Evolutionary conservation across 2,329 filamentous ascomycete species (phyloP).

Genomic region (Fusarium sp.): DNA sequence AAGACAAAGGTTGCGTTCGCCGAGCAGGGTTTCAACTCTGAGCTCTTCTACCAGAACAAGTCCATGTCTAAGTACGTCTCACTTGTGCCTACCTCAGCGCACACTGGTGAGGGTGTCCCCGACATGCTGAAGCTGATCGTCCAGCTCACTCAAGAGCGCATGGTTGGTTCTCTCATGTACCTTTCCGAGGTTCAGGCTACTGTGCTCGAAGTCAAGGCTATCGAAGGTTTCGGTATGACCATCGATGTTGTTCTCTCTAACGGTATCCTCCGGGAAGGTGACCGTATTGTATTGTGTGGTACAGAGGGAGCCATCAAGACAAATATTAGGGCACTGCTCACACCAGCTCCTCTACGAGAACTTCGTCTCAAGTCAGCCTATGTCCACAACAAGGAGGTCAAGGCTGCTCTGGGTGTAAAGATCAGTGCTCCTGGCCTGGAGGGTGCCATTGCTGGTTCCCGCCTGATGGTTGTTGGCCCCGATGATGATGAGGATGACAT

Average conservation of each 20-base stretch:
- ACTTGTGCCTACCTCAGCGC: slow-evolving; percentile 95
- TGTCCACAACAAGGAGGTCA: slow-evolving; percentile 99
- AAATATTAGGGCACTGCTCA: slow-evolving; percentile 93
- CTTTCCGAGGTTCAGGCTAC: slow-evolving; percentile 97
- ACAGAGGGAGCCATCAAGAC: slow-evolving; percentile 96
- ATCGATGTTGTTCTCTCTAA: slow-evolving; percentile 98
- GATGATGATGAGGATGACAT: slow-evolving; percentile 98
- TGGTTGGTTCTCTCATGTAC: slow-evolving; percentile 98
- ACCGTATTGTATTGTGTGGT: slow-evolving; percentile 94
- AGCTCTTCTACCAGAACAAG: slow-evolving; percentile 98
- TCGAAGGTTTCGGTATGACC: slow-evolving; percentile 98
- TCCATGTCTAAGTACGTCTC: slow-evolving; percentile 95
- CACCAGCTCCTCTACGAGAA: slow-evolving; percentile 92
- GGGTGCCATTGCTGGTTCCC: slow-evolving; percentile 94
- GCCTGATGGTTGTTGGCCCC: slow-evolving; percentile 91
- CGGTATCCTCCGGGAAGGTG: slow-evolving; percentile 92
- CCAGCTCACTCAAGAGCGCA: slow-evolving; percentile 93
- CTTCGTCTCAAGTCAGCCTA: slow-evolving; percentile 95
- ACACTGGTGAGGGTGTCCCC: slow-evolving; percentile 98
- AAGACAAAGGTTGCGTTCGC: slow-evolving; percentile 94
- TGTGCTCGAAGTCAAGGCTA: slow-evolving; percentile 98
- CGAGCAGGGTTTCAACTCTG: slow-evolving; percentile 97
- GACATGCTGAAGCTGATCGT: slow-evolving; percentile 98
- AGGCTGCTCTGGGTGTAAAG: slow-evolving; percentile 98
- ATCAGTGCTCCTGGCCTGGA: slow-evolving; percentile 97